Base-by-base conservation (phyloP, 139 green algal genomes). In the Chlamydomonas sphaeroides region DNA sequence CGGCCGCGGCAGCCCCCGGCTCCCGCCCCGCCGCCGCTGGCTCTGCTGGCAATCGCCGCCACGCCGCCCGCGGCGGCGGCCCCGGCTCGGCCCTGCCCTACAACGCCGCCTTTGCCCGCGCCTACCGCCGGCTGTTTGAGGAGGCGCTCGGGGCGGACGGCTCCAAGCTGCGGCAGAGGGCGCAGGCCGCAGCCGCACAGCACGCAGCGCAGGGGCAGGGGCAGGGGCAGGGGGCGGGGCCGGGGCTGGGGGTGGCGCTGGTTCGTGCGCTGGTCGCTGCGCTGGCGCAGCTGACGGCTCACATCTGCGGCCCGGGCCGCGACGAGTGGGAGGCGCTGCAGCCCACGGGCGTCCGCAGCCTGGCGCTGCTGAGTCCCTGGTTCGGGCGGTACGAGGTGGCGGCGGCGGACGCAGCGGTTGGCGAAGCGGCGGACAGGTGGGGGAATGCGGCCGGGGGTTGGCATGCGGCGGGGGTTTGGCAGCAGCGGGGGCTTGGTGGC, bases 301-400 rank as follows among this genome's bases (percentile, higher is more conserved):
- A 61, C 14, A 10, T 10, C 51, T 25, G 51, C 51, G 51, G 51
- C 51, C 17, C 17, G 17, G 56, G 56, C 56, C 20, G 17, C 56
- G 56, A 25, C 23, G 17, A 32, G 26, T 80, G 74, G 74, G 74
- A 80, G 74, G 74, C 74, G 39, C 59, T 80, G 39, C 74, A 80
- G 74, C 23, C 74, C 17, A 8, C 59, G 17, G 73, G 74, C 15
- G 18, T 3, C 17, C 39, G 59, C 41, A 70, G 59, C 25, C 38
- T 80, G 74, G 41, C 32, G 30, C 41, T 61, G 39, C 41, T 80
- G 26, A 62, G 74, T 39, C 39, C 39, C 59, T 80, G 74, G 74
- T 80, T 80, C 32, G 51, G 59, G 59, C n/a, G 59, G 5, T 80
- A 80, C 74, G 59, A 80, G 36, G 30, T 30, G 39, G 74, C 74